Percentiles rank a stretch among this genome's conserved stretches.
Evolutionary conservation across 371 early-diverging fungal genomes (phyloP).

Genomic region (Rhizopus stolonifer): DNA sequence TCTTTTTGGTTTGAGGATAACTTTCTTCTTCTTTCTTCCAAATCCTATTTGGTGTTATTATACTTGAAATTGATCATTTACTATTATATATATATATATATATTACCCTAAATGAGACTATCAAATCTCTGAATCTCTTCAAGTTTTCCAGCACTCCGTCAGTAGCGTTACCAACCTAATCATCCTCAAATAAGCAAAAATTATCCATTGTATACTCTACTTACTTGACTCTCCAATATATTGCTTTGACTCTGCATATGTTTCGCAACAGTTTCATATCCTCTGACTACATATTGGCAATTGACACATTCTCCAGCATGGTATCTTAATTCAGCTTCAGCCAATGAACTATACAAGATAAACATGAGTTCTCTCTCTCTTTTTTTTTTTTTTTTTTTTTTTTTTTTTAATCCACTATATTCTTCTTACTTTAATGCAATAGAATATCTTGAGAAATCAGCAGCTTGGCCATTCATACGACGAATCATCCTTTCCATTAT

Average conservation of each 20-base stretch:
- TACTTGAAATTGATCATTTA: too few species aligned
- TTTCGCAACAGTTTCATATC: slow-evolving; percentile 59
- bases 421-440: slow-evolving; percentile 51
- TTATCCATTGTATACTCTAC: not conserved
- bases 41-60: slow-evolving; percentile 20
- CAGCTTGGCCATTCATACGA: slow-evolving; percentile 63
- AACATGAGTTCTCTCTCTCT: too few species aligned
- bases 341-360: slow-evolving; percentile 42
- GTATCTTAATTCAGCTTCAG: slow-evolving; percentile 64
- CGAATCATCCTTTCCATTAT: slow-evolving; percentile 70
- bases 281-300: slow-evolving; percentile 60
- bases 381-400: too few species aligned
- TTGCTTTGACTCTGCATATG: slow-evolving; percentile 56
- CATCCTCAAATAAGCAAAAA: not conserved
- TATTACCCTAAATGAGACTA: slow-evolving; percentile 63
- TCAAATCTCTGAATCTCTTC: slow-evolving; percentile 70
- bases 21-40: slow-evolving; percentile 32
- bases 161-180: slow-evolving; percentile 23
- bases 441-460: slow-evolving; percentile 57
- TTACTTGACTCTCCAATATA: slow-evolving; percentile 59
- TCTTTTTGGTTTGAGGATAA: slow-evolving; percentile 41
- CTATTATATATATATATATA: too few species aligned
- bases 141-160: slow-evolving; percentile 66
- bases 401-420: too few species aligned
- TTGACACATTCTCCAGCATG: slow-evolving; percentile 59